Conservation (phyloP, 1,139 yeast genomes). For the Blastobotrys apis region DNA sequence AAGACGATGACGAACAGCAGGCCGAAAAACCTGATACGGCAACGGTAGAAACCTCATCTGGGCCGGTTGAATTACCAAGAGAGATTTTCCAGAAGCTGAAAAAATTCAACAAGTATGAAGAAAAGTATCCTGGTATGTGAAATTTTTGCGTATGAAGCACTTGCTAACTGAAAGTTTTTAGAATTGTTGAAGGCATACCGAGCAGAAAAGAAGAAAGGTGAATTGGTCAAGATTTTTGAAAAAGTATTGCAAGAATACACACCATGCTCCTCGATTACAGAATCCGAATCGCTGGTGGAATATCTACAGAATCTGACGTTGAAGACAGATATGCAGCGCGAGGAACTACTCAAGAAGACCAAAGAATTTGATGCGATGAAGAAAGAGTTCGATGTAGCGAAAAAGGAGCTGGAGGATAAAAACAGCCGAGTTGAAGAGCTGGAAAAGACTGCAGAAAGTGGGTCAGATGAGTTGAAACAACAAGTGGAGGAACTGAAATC, state of each 20-base stretch:
- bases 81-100: constrained; percentile 58
- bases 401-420: constrained; percentile 10
- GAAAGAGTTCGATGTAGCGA: constrained; percentile 18
- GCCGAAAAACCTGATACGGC: neutral
- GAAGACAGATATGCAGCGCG: constrained; percentile 55
- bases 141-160: neutral
- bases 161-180: constrained; percentile 5
- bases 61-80: constrained; percentile 42
- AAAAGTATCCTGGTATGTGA: constrained; percentile 63
- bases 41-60: constrained; percentile 7
- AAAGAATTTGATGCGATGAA: constrained; percentile 17
- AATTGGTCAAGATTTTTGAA: constrained; percentile 63
- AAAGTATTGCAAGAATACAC: constrained; percentile 71
- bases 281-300: constrained; percentile 63
- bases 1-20: neutral
- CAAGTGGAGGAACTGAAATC: constrained; percentile 16
- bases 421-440: neutral
- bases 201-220: constrained; percentile 65
- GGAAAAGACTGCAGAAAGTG: neutral
- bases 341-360: constrained; percentile 46
- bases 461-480: constrained; percentile 22
- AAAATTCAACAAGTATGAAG: constrained; percentile 83
- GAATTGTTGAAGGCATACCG: constrained; percentile 74
- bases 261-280: constrained; percentile 71
- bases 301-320: constrained; percentile 61